Conservation (phyloP, 2,329 filamentous ascomycete genomes). For the Ilyonectria destructans region DNA sequence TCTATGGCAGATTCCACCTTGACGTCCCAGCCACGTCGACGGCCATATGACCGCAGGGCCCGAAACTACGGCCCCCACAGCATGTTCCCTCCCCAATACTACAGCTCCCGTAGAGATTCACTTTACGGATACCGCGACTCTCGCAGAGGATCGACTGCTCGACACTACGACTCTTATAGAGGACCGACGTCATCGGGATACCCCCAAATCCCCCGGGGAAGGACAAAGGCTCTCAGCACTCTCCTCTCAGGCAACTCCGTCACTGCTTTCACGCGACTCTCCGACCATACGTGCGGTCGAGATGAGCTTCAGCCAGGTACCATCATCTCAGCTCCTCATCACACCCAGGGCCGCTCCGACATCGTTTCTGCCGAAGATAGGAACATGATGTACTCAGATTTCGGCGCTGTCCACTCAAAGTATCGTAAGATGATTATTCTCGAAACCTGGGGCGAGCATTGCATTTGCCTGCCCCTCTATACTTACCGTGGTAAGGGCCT, state of each 20-base stretch:
- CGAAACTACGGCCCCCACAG: background rate
- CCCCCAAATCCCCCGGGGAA: background rate
- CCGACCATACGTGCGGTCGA: constrained; percentile 8
- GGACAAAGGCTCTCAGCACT: background rate
- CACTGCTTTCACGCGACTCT: constrained; percentile 24
- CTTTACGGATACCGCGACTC: too few relatives aligned
- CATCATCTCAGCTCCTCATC: constrained; percentile 42
- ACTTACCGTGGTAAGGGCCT: constrained; percentile 41
- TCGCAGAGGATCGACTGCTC: background rate
- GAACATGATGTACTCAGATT: constrained; percentile 30
- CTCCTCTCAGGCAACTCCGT: constrained; percentile 30
- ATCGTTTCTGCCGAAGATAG: constrained; percentile 13
- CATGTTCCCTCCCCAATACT: background rate
- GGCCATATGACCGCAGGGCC: background rate
- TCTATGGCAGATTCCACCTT: background rate
- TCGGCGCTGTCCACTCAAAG: constrained; percentile 43
- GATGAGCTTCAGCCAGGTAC: constrained; percentile 30
- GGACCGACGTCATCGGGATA: background rate
- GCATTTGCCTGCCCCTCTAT: constrained; percentile 41
- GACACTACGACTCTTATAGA: background rate
- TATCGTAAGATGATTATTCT: constrained; percentile 46
- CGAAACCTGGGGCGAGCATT: constrained; percentile 39
- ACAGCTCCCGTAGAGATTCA: background rate
- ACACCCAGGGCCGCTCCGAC: constrained; percentile 30
- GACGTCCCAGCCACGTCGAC: background rate